Evolutionary conservation across 371 early-diverging fungal genomes (phyloP), one percentile per base, ranked within the genome.

Genomic region (Mucor circinelloides): DNA sequence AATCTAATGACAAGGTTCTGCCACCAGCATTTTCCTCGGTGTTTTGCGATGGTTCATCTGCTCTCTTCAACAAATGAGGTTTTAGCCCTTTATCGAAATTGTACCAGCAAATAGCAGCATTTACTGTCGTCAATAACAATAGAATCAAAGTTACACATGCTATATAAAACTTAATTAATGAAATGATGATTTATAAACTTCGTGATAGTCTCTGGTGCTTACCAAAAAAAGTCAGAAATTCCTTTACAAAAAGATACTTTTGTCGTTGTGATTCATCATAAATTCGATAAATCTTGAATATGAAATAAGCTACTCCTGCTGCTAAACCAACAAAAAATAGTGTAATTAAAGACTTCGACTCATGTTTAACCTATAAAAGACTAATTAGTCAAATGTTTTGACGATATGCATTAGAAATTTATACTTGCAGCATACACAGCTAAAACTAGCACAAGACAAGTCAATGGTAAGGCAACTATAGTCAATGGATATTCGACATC

Each of bases 71-170:
- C 50, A 63, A 60, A 64, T 81, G 82, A 13, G 76, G 59, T 74
- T 91, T 92, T 27, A 97, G 78, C 0, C 97, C 97, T 61, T 90
- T 89, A 42, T 89, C 92, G 85, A 97, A 97, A 77, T 95, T 94
- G 4, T 78, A 75, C 79, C 86, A 85, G 68, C 96, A 97, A 8
- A 90, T 69, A 17, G 84, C 78, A 8, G 91, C 86, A 71, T 90
- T 91, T 28, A 84, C 75, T 36, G 92, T 80, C 0, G 95, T 95
- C 58, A 85, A 59, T 0, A 91, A 67, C 4, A 94, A 73, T 34
- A 92, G 77, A 5, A 86, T 63, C 17, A 94, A 68, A 17, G 90
- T 88, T 0, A 93, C 80, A 36, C 83, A 72, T 7, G 89, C 90
- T 90, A 75, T n/a, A 36, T 7, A 52, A 60, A 32, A 56, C 30